Percentiles rank a stretch among this genome's conserved stretches.
Conservation (phyloP, 257 asterid genomes). For the Primulina tabacum region DNA sequence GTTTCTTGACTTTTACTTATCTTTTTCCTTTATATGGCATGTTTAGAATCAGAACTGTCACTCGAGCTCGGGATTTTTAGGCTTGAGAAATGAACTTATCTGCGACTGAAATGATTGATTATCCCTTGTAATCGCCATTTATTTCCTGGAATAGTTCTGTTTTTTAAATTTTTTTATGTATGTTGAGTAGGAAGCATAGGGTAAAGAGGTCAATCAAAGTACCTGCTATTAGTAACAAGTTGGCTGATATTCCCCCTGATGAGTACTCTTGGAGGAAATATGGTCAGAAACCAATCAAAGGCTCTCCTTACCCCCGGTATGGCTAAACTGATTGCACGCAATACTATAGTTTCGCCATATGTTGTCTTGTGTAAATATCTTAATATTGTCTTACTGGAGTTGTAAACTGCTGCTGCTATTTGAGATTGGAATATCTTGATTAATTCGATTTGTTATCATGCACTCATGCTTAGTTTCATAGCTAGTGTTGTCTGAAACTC, state of each 20-base stretch:
- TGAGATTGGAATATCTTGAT: constrained; percentile 1
- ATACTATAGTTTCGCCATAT: background rate
- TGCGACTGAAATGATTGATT: background rate
- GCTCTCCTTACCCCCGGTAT: constrained; percentile 82
- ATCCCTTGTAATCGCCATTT: background rate
- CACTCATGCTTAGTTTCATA: background rate
- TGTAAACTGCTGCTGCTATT: constrained; percentile 2
- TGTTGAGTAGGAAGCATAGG: constrained; percentile 53
- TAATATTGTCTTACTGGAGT: background rate
- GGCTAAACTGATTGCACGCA: background rate
- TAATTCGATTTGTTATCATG: background rate
- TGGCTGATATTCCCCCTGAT: constrained; percentile 75
- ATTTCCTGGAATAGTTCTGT: background rate
- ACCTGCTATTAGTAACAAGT: constrained; percentile 72
- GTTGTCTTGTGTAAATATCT: constrained; percentile 4
- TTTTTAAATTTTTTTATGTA: background rate
- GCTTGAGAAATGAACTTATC: background rate
- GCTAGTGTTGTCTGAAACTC: background rate
- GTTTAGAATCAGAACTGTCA: background rate
- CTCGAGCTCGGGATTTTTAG: background rate
- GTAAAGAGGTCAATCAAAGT: constrained; percentile 63
- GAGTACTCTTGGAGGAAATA: constrained; percentile 81
- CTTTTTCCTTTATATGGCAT: background rate
- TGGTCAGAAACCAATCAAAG: constrained; percentile 81
- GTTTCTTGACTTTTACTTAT: constrained; percentile 4